phyloP scores from a whole-genome alignment of 2,329 filamentous ascomycete species.

The Acrodontium crateriforme region DNA sequence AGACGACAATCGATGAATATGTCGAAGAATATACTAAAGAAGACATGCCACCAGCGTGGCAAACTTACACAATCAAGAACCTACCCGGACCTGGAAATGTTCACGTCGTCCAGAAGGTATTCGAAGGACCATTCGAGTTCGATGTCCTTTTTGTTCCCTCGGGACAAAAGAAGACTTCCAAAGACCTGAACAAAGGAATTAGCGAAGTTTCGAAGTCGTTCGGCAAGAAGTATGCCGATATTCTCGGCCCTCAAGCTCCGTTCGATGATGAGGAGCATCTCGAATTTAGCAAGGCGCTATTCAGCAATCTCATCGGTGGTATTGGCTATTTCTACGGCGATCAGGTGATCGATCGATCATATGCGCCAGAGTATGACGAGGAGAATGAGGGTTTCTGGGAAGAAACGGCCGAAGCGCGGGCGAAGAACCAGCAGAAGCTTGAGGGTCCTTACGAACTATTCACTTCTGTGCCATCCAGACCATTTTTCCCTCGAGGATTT shows the following conservation, averaged over 20 bases:
- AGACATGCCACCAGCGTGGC: slow-evolving; percentile 66
- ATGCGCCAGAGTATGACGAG: slow-evolving; percentile 87
- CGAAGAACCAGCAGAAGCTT: slow-evolving; percentile 49
- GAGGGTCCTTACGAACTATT: slow-evolving; percentile 83
- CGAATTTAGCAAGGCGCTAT: slow-evolving; percentile 73
- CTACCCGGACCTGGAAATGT: slow-evolving; percentile 58
- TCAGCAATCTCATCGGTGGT: slow-evolving; percentile 86
- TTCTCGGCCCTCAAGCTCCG: slow-evolving; percentile 61
- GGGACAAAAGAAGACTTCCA: slow-evolving; percentile 35
- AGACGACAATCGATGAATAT: slow-evolving; percentile 47
- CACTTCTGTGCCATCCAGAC: slow-evolving; percentile 78
- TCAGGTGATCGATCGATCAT: slow-evolving; percentile 76
- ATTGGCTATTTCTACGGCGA: slow-evolving; percentile 92
- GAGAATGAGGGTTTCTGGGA: slow-evolving; percentile 94
- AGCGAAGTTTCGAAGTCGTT: slow-evolving; percentile 54
- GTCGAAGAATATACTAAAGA: slow-evolving; percentile 47
- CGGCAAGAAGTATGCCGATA: slow-evolving; percentile 55
- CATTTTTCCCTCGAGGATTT: slow-evolving; percentile 94
- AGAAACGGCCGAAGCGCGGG: slow-evolving; percentile 68
- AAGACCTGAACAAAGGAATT: slow-evolving; percentile 58
- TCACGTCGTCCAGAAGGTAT: slow-evolving; percentile 83
- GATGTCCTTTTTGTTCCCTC: slow-evolving; percentile 80
- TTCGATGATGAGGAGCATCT: slow-evolving; percentile 59
- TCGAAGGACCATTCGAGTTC: slow-evolving; percentile 80
- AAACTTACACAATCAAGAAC: slow-evolving; percentile 68